Evolutionary conservation across 495 filamentous ascomycete species (phyloP).

Genomic region (Podospora didyma): DNA sequence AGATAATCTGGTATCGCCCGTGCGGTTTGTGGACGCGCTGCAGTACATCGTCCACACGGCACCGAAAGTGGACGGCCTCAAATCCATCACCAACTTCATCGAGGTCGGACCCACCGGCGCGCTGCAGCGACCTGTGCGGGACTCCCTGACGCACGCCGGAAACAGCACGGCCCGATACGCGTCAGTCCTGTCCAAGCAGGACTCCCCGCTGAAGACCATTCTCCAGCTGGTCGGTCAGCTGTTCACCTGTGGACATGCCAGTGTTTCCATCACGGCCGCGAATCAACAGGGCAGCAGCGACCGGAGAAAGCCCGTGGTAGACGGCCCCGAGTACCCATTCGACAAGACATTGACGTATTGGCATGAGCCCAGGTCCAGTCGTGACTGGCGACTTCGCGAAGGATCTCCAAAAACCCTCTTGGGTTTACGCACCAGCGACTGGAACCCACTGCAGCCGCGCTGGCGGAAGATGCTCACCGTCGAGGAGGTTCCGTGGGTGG

Average conservation of each 20-base stretch:
- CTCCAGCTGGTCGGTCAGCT: slow-evolving; percentile 31
- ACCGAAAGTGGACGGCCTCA: not conserved
- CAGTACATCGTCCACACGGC: slow-evolving; percentile 5
- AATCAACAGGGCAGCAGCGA: slow-evolving; percentile 11
- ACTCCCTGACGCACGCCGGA: slow-evolving; percentile 34
- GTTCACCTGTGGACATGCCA: slow-evolving; percentile 27
- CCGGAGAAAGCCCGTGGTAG: slow-evolving; percentile 16
- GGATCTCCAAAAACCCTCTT: slow-evolving; percentile 37
- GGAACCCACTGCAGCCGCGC: slow-evolving; percentile 34
- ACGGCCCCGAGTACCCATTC: slow-evolving; percentile 38
- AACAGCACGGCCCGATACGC: slow-evolving; percentile 15
- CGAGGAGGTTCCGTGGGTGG: slow-evolving; percentile 42
- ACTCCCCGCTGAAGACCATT: slow-evolving; percentile 20
- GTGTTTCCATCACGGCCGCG: slow-evolving; percentile 18
- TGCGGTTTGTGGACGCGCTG: slow-evolving; percentile 39
- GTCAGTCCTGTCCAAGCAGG: slow-evolving; percentile 20
- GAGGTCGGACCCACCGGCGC: slow-evolving; percentile 59
- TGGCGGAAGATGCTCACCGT: slow-evolving; percentile 42
- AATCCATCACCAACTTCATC: slow-evolving; percentile 26
- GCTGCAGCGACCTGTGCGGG: slow-evolving; percentile 46
- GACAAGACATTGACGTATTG: slow-evolving; percentile 33
- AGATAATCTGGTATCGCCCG: slow-evolving; percentile 42
- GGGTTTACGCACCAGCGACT: slow-evolving; percentile 33
- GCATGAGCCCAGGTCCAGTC: slow-evolving; percentile 35
- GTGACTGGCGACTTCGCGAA: slow-evolving; percentile 38